Base-by-base conservation (phyloP, 75 land plant genomes). In the Selaginella moellendorffii region DNA sequence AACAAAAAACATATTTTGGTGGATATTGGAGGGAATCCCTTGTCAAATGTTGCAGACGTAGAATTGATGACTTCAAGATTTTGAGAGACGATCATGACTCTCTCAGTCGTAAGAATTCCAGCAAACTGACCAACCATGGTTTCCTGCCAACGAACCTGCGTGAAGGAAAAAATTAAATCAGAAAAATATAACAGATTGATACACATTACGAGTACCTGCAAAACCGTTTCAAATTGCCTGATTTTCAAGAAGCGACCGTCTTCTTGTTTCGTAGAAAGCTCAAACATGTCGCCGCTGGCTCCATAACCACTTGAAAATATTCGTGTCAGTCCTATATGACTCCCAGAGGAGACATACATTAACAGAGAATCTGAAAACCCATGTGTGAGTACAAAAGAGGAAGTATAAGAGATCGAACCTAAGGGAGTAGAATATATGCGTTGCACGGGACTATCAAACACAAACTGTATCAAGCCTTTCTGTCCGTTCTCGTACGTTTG, bases 11-110 rank as follows among this genome's bases (percentile, higher is more conserved):
- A 67, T 20, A 5, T 1, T 68, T 31, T 63, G n/a, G 26, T 88
- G 97, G 97, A 92, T 92, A 92, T 92, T 85, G 96, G 76, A 82
- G 99, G 99, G 26, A 81, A 70, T 46, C 99, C 96, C 68, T 74
- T 85, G 70, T 95, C 99, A 74, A 73, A 83, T 26, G 78, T 85
- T 10, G 82, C 58, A 2, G 85, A 77, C 58, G 76, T 82, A 64
- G 85, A 78, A 26, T 90, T 78, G 23, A 95, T 53, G 27, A 95
- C 72, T 28, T 84, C 96, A 53, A 95, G 73, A 77, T 81, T 86
- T 46, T 78, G 77, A 21, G 99, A 83, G 56, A 69, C 78, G 42
- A 95, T 89, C 65, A 95, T 66, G 24, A 89, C 90, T 52, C 99
- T 78, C n/a, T 75, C 77, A 27, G 83, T 86, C 28, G 99, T 95